These are phyloP conservation scores for Avicennia marina DNA, from an alignment of 257 asterid species.

Conservation along the genomic window DNA sequence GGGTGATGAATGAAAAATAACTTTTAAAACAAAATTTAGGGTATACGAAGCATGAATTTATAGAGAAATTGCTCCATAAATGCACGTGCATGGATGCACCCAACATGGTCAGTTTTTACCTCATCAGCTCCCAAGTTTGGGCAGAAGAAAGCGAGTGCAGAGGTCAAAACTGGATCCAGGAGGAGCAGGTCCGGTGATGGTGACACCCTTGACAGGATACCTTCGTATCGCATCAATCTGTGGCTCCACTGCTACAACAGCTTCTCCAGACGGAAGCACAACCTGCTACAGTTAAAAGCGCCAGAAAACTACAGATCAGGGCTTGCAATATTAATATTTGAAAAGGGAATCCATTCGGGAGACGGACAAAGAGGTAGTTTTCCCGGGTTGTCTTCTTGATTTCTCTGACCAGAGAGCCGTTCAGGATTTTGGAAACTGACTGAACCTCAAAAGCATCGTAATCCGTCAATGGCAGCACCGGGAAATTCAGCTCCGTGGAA, in stretches of 20 bases:
- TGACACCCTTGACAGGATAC: constrained; percentile 34
- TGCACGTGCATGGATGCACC: neutral
- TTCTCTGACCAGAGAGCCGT: constrained; percentile 42
- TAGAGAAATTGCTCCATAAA: neutral
- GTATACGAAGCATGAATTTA: neutral
- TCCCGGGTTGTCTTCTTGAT: constrained; percentile 27
- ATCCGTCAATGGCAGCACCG: constrained; percentile 32
- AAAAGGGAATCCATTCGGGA: neutral
- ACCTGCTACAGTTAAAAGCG: constrained; percentile 23
- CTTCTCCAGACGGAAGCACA: constrained; percentile 45
- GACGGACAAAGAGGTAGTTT: constrained; percentile 40
- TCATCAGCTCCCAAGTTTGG: constrained; percentile 44
- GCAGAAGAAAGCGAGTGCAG: constrained; percentile 41
- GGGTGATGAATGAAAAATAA: no score
- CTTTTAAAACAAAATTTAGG: no score
- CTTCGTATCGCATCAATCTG: constrained; percentile 29
- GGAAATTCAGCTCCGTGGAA: constrained; percentile 41
- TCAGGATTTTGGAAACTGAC: constrained; percentile 34
- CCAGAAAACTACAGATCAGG: neutral
- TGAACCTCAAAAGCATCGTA: constrained; percentile 20
- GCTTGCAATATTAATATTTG: no score
- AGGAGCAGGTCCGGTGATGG: constrained; percentile 45
- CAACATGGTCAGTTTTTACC: no score
- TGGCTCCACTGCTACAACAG: constrained; percentile 36
- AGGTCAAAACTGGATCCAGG: constrained; percentile 43